Evolutionary conservation across 176 grass and related monocot species (phyloP).

Genomic region (Elymus sibiricus): DNA sequence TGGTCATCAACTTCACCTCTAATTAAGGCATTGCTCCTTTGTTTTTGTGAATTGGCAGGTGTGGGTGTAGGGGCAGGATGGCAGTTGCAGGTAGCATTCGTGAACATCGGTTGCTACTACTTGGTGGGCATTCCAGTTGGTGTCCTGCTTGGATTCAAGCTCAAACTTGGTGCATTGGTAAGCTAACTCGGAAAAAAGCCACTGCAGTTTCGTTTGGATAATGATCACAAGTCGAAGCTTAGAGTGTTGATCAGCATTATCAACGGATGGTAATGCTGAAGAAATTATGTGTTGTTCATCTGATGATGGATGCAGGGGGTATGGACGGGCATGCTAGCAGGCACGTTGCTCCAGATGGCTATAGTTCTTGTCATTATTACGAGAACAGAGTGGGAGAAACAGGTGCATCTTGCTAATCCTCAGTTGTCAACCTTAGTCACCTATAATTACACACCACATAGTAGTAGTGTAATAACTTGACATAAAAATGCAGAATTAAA

Average conservation of each 20-base stretch:
- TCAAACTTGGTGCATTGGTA: slow-evolving; percentile 47
- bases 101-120: slow-evolving; percentile 74
- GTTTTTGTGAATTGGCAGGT: slow-evolving; percentile 33
- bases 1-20: background rate
- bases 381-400: slow-evolving; percentile 73
- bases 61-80: slow-evolving; percentile 84
- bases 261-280: no score
- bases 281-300: background rate
- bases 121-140: slow-evolving; percentile 73
- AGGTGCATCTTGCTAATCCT: no score
- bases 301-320: slow-evolving; percentile 56
- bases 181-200: background rate
- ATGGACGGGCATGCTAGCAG: slow-evolving; percentile 79
- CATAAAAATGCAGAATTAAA: no score
- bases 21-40: background rate
- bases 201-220: background rate
- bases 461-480: no score
- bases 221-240: background rate
- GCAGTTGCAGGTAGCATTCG: slow-evolving; percentile 62
- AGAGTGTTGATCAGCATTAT: background rate
- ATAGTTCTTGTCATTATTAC: slow-evolving; percentile 55
- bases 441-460: background rate
- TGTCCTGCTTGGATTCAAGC: slow-evolving; percentile 63
- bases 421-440: background rate
- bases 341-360: slow-evolving; percentile 58